phyloP scores from a whole-genome alignment of 148 eudicot genomes.

The Tetragonia tetragonoides region DNA sequence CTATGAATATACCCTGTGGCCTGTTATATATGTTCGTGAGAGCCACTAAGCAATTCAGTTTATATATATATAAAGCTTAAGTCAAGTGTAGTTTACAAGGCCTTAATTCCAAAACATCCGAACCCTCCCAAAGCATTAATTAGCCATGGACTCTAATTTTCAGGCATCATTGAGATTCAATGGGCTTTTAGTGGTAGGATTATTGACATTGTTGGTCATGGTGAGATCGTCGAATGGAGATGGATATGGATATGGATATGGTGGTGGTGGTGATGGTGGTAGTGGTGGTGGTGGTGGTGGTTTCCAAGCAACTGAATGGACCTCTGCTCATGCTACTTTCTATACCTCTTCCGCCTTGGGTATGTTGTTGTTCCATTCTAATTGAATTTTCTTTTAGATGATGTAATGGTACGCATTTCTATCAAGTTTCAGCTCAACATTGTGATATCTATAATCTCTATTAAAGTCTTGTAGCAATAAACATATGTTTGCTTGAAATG shows the following conservation, averaged over 20 bases:
- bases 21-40: slow-evolving; percentile 22
- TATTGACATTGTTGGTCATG: slow-evolving; percentile 12
- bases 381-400: too few relatives aligned
- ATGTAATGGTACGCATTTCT: too few relatives aligned
- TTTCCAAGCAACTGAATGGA: slow-evolving; percentile 43
- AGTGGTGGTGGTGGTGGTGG: background rate
- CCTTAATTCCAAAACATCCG: too few relatives aligned
- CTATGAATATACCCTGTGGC: background rate
- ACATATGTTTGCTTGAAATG: too few relatives aligned
- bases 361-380: slow-evolving; percentile 14
- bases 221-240: slow-evolving; percentile 9
- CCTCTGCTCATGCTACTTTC: slow-evolving; percentile 62
- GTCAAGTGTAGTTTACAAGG: too few relatives aligned
- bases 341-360: slow-evolving; percentile 78
- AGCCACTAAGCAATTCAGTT: slow-evolving; percentile 16
- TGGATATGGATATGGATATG: background rate
- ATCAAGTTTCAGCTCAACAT: too few relatives aligned
- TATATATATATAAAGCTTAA: too few relatives aligned
- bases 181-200: background rate
- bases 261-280: background rate
- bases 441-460: too few relatives aligned
- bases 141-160: slow-evolving; percentile 22
- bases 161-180: background rate
- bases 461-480: too few relatives aligned
- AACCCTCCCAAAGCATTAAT: background rate